Evolutionary conservation across 169 alveolate species (phyloP).

Genomic region (Babesia sp.): DNA sequence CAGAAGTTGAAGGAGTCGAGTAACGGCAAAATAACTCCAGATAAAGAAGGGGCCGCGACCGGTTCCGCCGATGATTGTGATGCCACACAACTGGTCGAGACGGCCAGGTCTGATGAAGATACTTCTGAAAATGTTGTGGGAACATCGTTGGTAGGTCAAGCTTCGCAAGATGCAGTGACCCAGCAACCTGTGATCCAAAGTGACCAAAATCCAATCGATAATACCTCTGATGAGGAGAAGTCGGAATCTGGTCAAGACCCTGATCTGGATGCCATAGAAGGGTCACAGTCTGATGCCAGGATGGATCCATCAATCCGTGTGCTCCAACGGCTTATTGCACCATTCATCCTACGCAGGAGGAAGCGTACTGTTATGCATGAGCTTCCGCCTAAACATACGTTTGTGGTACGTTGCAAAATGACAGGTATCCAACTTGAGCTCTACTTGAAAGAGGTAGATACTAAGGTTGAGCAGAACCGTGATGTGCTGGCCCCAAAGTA

Average conservation of each 20-base stretch:
- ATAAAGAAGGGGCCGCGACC: too few species aligned
- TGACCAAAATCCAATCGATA: neutral
- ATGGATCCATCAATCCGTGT: conserved; percentile 12
- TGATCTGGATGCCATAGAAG: too few species aligned
- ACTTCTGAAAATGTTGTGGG: neutral
- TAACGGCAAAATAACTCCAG: neutral
- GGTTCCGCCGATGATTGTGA: too few species aligned
- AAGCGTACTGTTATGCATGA: conserved; percentile 84
- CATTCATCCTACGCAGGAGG: conserved; percentile 85
- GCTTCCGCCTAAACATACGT: conserved; percentile 80
- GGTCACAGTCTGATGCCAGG: neutral
- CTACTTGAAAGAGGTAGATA: conserved; percentile 64
- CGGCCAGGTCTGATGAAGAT: neutral
- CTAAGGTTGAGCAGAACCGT: conserved; percentile 29
- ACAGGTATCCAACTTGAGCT: conserved; percentile 63
- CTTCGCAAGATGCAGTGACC: neutral
- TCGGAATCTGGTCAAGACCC: neutral
- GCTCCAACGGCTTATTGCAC: conserved; percentile 83
- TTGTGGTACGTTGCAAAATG: conserved; percentile 65
- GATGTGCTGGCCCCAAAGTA: conserved; percentile 1
- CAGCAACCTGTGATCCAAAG: neutral
- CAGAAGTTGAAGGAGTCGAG: neutral
- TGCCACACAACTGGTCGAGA: neutral
- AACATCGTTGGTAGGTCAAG: too few species aligned
- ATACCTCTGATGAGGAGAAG: neutral